Percentiles rank a stretch among this genome's conserved stretches.
Conservation (phyloP, 306 rosid species). For the Ziziphus jujuba region DNA sequence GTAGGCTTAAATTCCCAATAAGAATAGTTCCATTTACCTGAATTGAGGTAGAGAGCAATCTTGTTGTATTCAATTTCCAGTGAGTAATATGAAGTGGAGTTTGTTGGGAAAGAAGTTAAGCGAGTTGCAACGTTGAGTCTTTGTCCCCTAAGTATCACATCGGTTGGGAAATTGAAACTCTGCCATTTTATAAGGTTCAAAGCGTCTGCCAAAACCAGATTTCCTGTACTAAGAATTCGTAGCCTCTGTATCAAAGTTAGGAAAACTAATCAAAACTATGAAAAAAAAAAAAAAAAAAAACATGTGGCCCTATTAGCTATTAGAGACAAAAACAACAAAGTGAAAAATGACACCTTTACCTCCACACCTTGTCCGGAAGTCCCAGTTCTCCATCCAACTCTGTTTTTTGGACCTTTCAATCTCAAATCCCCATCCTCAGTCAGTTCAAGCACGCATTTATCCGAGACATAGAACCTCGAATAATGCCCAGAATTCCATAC, state of each 20-base stretch:
- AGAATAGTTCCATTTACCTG: conserved; percentile 61
- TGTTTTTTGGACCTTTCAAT: conserved; percentile 60
- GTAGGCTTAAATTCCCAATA: conserved; percentile 89
- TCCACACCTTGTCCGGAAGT: conserved; percentile 89
- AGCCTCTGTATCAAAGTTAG: conserved; percentile 57
- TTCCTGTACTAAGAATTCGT: conserved; percentile 55
- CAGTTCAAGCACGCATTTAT: conserved; percentile 62
- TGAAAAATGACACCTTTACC: conserved; percentile 41
- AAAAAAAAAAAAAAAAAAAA: neutral
- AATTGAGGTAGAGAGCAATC: conserved; percentile 58
- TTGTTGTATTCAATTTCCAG: conserved; percentile 64
- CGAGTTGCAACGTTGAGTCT: conserved; percentile 73
- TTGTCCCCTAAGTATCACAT: conserved; percentile 85
- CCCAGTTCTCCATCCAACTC: conserved; percentile 87
- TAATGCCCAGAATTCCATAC: conserved; percentile 90
- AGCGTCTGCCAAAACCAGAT: conserved; percentile 69
- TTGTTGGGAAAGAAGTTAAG: conserved; percentile 58
- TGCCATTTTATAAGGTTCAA: conserved; percentile 67
- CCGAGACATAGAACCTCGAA: conserved; percentile 53
- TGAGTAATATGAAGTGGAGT: conserved; percentile 56
- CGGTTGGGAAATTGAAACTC: conserved; percentile 90
- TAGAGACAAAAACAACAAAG: neutral
- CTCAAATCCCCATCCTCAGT: conserved; percentile 73
- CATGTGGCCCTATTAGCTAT: no score
- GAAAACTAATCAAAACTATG: neutral